A percentile compares a stretch with the other conserved stretches of the same genome.
Conservation (phyloP, 1,139 yeast genomes). For the Yamadazyma epiphylla region DNA sequence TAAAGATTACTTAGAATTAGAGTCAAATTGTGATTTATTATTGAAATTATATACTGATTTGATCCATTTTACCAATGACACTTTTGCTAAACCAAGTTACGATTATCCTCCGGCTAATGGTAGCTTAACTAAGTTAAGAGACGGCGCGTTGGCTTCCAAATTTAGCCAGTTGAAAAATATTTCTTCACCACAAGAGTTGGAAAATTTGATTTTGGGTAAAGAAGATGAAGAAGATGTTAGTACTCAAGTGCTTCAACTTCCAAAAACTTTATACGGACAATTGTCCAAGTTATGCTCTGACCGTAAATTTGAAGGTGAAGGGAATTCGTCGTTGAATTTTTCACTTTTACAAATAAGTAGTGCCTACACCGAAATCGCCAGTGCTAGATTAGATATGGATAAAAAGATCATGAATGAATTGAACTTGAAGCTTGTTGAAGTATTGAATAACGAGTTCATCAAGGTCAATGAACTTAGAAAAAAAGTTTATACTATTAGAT, state of each 20-base stretch:
- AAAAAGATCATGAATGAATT: conserved; percentile 52
- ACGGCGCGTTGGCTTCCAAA: conserved; percentile 49
- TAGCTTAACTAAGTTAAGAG: conserved; percentile 43
- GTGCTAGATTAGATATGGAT: conserved; percentile 64
- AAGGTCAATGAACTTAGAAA: conserved; percentile 60
- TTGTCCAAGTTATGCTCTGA: conserved; percentile 37
- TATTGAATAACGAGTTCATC: conserved; percentile 55
- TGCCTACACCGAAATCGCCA: conserved; percentile 57
- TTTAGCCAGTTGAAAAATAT: conserved; percentile 59
- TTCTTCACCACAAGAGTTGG: conserved; percentile 61
- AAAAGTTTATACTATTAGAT: conserved; percentile 65
- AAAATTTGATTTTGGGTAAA: conserved; percentile 40
- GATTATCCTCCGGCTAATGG: conserved; percentile 71
- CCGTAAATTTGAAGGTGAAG: conserved; percentile 32
- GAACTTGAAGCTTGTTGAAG: conserved; percentile 48
- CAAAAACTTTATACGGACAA: conserved; percentile 45
- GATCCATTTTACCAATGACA: conserved; percentile 52
- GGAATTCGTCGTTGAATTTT: conserved; percentile 42
- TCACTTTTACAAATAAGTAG: conserved; percentile 56
- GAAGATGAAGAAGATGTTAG: conserved; percentile 17
- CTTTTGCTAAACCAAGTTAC: conserved; percentile 63
- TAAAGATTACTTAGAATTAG: conserved; percentile 64
- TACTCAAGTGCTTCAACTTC: conserved; percentile 34
- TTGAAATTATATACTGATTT: conserved; percentile 58
- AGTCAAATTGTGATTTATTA: conserved; percentile 60